phyloP scores from a whole-genome alignment of 2,329 filamentous ascomycete genomes.

The Colletotrichum theobromicola region DNA sequence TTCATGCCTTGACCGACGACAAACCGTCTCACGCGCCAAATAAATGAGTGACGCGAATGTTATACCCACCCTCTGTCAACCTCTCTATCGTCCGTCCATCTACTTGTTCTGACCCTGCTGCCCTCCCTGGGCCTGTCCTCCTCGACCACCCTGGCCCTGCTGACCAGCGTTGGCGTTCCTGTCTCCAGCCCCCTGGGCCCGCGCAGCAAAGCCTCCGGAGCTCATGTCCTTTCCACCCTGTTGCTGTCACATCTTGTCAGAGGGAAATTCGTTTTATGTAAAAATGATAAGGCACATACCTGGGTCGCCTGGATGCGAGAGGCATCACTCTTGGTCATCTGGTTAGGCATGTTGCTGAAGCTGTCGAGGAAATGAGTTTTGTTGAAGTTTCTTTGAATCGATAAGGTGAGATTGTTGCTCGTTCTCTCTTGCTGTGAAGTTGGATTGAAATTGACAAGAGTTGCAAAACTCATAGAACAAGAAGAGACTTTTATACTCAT shows the following conservation, averaged over 20 bases:
- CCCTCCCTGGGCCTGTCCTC: neutral
- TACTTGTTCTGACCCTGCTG: conserved; percentile 9
- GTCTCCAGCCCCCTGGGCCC: neutral
- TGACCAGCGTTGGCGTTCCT: neutral
- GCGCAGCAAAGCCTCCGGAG: neutral
- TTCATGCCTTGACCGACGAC: neutral
- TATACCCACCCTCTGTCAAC: neutral
- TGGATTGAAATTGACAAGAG: neutral
- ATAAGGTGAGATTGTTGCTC: neutral
- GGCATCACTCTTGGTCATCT: neutral
- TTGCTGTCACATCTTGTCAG: accelerated
- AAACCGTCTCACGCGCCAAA: neutral
- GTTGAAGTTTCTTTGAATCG: neutral
- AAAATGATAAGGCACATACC: neutral
- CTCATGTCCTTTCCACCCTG: neutral
- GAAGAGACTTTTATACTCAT: neutral
- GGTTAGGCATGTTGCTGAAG: neutral
- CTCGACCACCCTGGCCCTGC: neutral
- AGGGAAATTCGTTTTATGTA: accelerated
- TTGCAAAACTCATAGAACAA: accelerated
- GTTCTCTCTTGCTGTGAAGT: neutral
- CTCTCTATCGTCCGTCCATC: neutral
- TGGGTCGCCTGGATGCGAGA: neutral
- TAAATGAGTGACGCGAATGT: neutral
- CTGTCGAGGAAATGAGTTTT: neutral